Evolutionary conservation across 768 basidiomycete species (phyloP).

Genomic region (Leccinum boreale): DNA sequence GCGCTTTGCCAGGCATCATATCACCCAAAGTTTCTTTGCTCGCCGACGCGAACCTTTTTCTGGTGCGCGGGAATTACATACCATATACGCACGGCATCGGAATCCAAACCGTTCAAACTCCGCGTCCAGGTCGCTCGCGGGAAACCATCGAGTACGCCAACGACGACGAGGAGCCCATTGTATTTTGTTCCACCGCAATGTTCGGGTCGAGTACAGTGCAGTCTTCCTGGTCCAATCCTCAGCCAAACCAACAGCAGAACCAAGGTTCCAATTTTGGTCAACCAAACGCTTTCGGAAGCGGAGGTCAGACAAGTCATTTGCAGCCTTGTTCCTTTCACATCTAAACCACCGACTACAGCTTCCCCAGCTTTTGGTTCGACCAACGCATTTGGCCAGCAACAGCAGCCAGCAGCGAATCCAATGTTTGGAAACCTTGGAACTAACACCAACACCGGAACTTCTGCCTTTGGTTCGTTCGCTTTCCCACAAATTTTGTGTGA

Average conservation of each 20-base stretch:
- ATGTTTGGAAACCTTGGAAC: slow-evolving; percentile 71
- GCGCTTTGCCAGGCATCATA: slow-evolving; percentile 52
- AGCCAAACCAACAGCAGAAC: slow-evolving; percentile 58
- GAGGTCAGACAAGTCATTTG: slow-evolving; percentile 36
- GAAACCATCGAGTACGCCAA: slow-evolving; percentile 13
- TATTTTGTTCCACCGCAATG: slow-evolving; percentile 42
- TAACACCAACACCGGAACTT: slow-evolving; percentile 27
- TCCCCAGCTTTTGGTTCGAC: slow-evolving; percentile 55
- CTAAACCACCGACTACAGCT: slow-evolving; percentile 36
- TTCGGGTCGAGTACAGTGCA: slow-evolving; percentile 50
- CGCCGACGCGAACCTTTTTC: not conserved
- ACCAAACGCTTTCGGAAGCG: slow-evolving; percentile 59
- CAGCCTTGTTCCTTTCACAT: slow-evolving; percentile 25
- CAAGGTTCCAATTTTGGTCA: slow-evolving; percentile 66
- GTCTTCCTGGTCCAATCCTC: slow-evolving; percentile 68
- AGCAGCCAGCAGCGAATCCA: slow-evolving; percentile 67
- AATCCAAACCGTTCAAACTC: slow-evolving; percentile 11
- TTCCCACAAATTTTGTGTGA: not conserved
- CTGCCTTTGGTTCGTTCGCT: slow-evolving; percentile 35
- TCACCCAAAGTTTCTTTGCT: not conserved
- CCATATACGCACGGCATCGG: slow-evolving; percentile 24
- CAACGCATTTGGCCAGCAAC: slow-evolving; percentile 62
- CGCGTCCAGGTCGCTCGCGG: slow-evolving; percentile 15
- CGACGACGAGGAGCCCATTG: slow-evolving; percentile 24
- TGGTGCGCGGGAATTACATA: slow-evolving; percentile 21